These are phyloP conservation scores for Ustulina deusta DNA, from an alignment of 2,329 filamentous ascomycete species.

Conservation along the genomic window DNA sequence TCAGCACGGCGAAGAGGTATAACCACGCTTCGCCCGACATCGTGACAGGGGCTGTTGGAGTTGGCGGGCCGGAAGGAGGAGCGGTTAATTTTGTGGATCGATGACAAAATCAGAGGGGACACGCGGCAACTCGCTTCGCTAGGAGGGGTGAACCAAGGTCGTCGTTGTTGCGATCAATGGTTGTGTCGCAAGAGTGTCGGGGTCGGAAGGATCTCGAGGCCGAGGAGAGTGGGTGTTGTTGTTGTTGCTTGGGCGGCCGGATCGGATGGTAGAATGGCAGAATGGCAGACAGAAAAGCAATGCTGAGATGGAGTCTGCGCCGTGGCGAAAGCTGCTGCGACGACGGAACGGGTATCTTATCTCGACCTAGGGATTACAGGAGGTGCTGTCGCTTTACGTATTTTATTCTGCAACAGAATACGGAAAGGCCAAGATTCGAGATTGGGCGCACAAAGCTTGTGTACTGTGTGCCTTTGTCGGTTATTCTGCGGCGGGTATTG, in stretches of 20 bases:
- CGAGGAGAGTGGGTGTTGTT: background rate
- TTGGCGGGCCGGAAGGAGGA: constrained; percentile 11
- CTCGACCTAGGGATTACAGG: constrained; percentile 7
- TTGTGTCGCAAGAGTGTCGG: background rate
- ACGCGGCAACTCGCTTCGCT: background rate
- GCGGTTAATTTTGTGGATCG: constrained; percentile 22
- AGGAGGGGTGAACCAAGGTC: background rate
- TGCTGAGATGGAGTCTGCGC: no score
- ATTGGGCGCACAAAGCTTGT: constrained; percentile 20
- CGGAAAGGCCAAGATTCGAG: background rate
- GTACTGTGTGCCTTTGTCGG: constrained; percentile 34
- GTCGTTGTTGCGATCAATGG: constrained; percentile 12
- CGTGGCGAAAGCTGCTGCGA: constrained; percentile 21
- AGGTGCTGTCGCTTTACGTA: background rate
- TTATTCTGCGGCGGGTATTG: constrained; percentile 37
- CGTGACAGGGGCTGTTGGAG: constrained; percentile 48
- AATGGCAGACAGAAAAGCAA: constrained; percentile 6
- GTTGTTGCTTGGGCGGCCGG: constrained; percentile 22
- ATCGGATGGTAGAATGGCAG: constrained; percentile 20
- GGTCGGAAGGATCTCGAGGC: background rate
- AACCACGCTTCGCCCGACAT: constrained; percentile 99
- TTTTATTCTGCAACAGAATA: background rate
- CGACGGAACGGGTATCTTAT: constrained; percentile 16
- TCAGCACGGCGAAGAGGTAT: constrained; percentile 96
- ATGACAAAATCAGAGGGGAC: background rate